Evolutionary conservation across 768 basidiomycete genomes (phyloP).

Genomic region (Mrakia blollopis): DNA sequence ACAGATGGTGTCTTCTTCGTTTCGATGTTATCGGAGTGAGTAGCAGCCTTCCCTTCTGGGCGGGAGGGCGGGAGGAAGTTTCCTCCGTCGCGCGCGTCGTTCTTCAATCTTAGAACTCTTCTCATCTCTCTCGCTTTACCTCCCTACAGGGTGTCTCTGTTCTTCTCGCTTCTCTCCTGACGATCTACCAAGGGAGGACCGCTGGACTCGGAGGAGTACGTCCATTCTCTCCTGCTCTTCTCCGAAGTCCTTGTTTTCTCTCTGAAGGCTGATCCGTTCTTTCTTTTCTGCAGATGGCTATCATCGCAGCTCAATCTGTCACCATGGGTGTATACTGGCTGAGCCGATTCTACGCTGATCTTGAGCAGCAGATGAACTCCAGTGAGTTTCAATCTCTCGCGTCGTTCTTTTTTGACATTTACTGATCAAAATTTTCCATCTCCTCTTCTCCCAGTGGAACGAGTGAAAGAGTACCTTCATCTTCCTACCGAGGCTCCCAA

Average conservation of each 20-base stretch:
- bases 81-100: no score
- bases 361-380: neutral
- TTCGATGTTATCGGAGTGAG: slow-evolving; percentile 70
- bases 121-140: slow-evolving; percentile 61
- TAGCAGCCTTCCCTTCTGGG: no score
- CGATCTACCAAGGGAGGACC: neutral
- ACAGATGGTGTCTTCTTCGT: slow-evolving; percentile 74
- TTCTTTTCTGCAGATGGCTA: slow-evolving; percentile 37
- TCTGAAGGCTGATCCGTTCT: neutral
- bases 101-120: no score
- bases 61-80: no score
- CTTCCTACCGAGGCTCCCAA: slow-evolving; percentile 66
- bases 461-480: slow-evolving; percentile 14
- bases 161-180: neutral
- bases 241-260: slow-evolving; percentile 39
- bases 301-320: slow-evolving; percentile 74
- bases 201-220: slow-evolving; percentile 64
- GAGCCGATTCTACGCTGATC: neutral
- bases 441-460: neutral
- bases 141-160: slow-evolving; percentile 53
- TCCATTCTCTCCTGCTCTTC: slow-evolving; percentile 40
- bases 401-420: neutral
- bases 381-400: neutral
- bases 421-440: neutral
- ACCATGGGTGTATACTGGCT: slow-evolving; percentile 51